Evolutionary conservation across 306 rosid genomes (phyloP).

Genomic region (Castanea crenata): DNA sequence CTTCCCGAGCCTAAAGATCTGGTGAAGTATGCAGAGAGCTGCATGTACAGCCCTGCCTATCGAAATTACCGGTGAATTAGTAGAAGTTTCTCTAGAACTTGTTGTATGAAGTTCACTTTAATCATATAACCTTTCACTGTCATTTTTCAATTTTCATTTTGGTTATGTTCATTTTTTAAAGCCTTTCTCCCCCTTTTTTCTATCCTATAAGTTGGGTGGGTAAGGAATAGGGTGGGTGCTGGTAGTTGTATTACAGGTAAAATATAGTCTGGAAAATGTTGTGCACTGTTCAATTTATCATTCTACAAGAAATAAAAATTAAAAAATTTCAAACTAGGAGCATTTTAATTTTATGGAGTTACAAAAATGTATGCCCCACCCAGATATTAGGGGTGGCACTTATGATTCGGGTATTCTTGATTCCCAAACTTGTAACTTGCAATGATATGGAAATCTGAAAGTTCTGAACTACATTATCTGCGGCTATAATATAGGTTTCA

Average conservation of each 20-base stretch:
- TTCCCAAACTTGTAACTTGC: too few relatives aligned
- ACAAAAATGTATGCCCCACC: neutral
- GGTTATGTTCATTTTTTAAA: neutral
- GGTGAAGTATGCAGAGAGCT: constrained; percentile 78
- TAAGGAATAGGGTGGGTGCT: constrained; percentile 23
- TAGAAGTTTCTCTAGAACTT: neutral
- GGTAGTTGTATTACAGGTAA: constrained; percentile 19
- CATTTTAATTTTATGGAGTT: constrained; percentile 7
- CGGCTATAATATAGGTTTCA: too few relatives aligned
- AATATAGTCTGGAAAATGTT: constrained; percentile 23
- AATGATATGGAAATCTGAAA: too few relatives aligned
- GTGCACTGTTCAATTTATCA: constrained; percentile 3
- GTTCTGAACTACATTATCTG: too few relatives aligned
- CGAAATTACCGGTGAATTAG: constrained; percentile 58
- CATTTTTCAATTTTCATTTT: neutral
- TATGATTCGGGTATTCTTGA: too few relatives aligned
- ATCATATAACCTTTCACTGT: neutral
- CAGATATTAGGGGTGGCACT: neutral
- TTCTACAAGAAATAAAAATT: constrained; percentile 12
- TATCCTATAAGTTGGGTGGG: constrained; percentile 16
- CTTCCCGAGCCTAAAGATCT: constrained; percentile 87
- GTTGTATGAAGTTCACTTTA: neutral
- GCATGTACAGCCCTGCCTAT: constrained; percentile 83
- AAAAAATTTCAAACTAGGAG: constrained; percentile 18
- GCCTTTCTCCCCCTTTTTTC: neutral